These are phyloP conservation scores for Eleusine coracana DNA, from an alignment of 176 grass and related monocot species.

Conservation along the genomic window DNA sequence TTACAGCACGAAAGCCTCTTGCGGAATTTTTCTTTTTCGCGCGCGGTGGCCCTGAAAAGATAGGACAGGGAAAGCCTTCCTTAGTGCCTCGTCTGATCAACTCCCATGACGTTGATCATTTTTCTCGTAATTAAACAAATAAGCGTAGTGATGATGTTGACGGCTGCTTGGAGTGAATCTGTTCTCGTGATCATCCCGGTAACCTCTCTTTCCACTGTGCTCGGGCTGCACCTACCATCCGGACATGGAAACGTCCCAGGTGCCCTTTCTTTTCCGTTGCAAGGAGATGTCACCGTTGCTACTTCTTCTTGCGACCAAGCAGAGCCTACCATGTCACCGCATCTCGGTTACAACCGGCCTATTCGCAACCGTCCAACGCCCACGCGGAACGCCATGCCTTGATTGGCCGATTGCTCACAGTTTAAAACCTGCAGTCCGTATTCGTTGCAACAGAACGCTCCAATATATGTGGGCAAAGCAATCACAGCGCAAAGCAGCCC, in stretches of 20 bases:
- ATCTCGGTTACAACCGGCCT: background rate
- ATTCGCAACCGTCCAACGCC: background rate
- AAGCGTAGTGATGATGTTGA: background rate
- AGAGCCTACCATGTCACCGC: background rate
- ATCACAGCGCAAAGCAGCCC: too few species aligned
- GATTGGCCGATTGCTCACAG: background rate
- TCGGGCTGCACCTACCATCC: background rate
- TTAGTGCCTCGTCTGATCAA: background rate
- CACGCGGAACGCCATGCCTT: background rate
- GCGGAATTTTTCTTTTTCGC: background rate
- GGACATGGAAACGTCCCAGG: background rate
- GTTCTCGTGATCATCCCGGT: background rate
- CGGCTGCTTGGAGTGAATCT: background rate
- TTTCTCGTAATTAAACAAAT: background rate
- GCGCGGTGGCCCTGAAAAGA: background rate
- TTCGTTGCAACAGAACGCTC: background rate
- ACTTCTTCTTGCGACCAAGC: background rate
- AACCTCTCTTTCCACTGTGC: background rate
- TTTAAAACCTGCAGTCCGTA: background rate
- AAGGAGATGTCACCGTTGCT: background rate
- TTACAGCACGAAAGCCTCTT: constrained; percentile 19
- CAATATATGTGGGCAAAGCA: background rate
- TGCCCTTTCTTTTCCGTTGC: constrained; percentile 31
- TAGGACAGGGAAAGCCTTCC: constrained; percentile 14
- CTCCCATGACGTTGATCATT: background rate